These are phyloP conservation scores for Globisporangium emineosum DNA, from an alignment of 352 stramenopile species.

Conservation along the genomic window DNA sequence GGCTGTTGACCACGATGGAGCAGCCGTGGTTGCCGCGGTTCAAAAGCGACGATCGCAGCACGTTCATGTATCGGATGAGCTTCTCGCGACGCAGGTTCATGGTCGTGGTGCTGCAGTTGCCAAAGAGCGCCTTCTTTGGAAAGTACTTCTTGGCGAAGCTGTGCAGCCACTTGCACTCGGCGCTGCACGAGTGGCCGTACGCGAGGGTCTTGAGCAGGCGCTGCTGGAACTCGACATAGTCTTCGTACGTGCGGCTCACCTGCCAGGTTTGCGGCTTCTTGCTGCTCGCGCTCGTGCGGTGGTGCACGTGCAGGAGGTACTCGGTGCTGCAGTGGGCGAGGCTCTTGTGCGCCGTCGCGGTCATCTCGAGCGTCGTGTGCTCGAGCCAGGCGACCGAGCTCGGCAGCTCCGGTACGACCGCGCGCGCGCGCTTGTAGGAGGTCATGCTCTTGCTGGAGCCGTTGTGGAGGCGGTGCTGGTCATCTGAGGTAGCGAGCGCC, in stretches of 20 bases:
- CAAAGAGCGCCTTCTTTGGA: conserved; percentile 39
- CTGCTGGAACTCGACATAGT: conserved; percentile 46
- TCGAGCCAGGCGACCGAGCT: conserved; percentile 11
- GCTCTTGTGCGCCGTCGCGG: conserved; percentile 4
- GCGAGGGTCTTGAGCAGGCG: conserved; percentile 41
- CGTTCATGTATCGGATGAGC: conserved; percentile 29
- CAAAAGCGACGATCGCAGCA: conserved; percentile 29
- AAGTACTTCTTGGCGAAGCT: conserved; percentile 64
- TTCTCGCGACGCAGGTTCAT: conserved; percentile 21
- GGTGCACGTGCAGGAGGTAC: conserved; percentile 2
- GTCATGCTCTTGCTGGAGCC: not conserved
- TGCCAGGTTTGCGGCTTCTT: not conserved
- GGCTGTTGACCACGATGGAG: conserved; percentile 26
- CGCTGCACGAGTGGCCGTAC: conserved; percentile 51
- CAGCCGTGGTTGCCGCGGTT: conserved; percentile 40
- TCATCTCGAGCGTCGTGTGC: conserved; percentile 6
- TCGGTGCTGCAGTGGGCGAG: conserved; percentile 5
- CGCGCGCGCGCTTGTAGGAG: conserved; percentile 3
- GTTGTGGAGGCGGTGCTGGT: not conserved
- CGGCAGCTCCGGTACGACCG: not conserved
- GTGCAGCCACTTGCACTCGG: conserved; percentile 67
- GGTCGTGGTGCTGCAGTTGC: not conserved
- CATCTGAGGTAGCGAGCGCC: not conserved
- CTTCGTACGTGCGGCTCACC: conserved; percentile 27
- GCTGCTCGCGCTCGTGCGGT: not conserved